phyloP scores from a whole-genome alignment of 2,329 filamentous ascomycete species.

The Nothophaeocryptopus gaeumannii region DNA sequence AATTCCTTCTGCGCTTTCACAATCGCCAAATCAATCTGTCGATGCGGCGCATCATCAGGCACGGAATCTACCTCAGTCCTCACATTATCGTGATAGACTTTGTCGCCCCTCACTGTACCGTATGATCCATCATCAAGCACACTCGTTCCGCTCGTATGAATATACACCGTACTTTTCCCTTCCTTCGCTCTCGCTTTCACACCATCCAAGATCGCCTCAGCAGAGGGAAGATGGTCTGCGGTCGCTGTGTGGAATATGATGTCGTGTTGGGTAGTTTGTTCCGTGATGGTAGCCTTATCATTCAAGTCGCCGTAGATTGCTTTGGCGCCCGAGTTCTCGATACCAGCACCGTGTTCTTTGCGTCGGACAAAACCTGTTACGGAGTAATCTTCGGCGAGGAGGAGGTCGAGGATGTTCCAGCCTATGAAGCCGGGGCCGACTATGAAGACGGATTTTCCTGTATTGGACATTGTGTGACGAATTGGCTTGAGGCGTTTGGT shows the following conservation, averaged over 20 bases:
- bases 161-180: conserved; percentile 45
- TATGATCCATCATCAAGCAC: conserved; percentile 40
- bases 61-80: conserved; percentile 42
- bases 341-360: conserved; percentile 37
- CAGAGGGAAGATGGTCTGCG: conserved; percentile 48
- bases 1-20: conserved; percentile 38
- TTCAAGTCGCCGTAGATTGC: conserved; percentile 43
- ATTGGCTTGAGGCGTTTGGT: no score
- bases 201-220: conserved; percentile 46
- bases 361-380: conserved; percentile 46
- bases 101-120: conserved; percentile 34
- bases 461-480: not conserved
- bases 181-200: conserved; percentile 40
- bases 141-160: conserved; percentile 49
- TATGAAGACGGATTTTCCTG: conserved; percentile 40
- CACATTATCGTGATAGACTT: conserved; percentile 45
- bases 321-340: conserved; percentile 39
- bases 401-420: conserved; percentile 46
- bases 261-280: conserved; percentile 40
- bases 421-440: conserved; percentile 51
- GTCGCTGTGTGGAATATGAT: conserved; percentile 51
- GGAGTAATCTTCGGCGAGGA: conserved; percentile 38
- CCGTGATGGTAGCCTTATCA: conserved; percentile 41
- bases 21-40: conserved; percentile 48
- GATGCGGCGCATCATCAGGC: conserved; percentile 44